These are phyloP conservation scores for Gastrolobium bilobum DNA, from an alignment of 306 rosid genomes.

Conservation along the genomic window DNA sequence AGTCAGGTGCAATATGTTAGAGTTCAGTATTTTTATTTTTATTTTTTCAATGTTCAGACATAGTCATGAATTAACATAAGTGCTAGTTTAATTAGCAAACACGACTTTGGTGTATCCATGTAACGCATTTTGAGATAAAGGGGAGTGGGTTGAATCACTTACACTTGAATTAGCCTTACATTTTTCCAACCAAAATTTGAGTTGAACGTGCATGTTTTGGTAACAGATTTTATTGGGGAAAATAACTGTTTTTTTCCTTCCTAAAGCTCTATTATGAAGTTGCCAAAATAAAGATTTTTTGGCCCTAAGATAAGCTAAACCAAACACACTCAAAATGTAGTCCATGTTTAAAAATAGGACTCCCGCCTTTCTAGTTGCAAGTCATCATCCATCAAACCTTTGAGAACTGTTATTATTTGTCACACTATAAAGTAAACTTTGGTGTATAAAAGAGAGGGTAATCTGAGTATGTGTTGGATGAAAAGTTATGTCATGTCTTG, in stretches of 20 bases:
- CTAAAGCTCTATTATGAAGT: no score
- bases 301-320: no score
- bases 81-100: conserved; percentile 10
- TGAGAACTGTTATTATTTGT: neutral
- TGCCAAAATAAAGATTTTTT: no score
- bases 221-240: no score
- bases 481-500: neutral
- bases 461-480: neutral
- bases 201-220: neutral
- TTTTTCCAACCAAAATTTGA: neutral
- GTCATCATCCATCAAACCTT: neutral
- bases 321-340: neutral
- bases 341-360: neutral
- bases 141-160: neutral
- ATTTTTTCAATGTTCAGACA: neutral
- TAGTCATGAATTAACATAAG: neutral
- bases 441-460: neutral
- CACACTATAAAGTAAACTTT: neutral
- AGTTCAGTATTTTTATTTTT: neutral
- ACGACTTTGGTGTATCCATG: neutral
- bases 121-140: conserved; percentile 1
- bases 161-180: no score
- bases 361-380: neutral
- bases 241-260: no score
- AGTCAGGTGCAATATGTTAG: neutral